Evolutionary conservation across 2,329 filamentous ascomycete genomes (phyloP).

Genomic region (Neopestalotiopsis sp.): DNA sequence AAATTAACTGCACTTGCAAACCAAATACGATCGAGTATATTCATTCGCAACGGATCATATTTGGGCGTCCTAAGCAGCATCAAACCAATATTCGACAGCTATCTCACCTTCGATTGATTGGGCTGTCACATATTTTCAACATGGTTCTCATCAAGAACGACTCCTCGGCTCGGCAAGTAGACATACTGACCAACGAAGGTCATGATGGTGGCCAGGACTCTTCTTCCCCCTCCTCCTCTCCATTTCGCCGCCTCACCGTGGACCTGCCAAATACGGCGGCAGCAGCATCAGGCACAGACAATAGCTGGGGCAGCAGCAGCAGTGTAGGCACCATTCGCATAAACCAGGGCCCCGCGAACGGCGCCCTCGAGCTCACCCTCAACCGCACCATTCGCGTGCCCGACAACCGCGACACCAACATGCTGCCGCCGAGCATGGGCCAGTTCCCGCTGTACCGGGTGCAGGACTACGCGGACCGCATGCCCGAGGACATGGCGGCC

Average conservation of each 20-base stretch:
- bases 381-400: constrained; percentile 48
- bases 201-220: not conserved
- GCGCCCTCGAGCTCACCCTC: constrained; percentile 39
- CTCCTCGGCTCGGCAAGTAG: not conserved
- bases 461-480: constrained; percentile 32
- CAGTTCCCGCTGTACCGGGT: constrained; percentile 44
- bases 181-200: not conserved
- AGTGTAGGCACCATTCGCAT: not conserved
- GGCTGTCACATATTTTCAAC: not conserved
- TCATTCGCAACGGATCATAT: not conserved
- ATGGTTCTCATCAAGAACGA: not conserved
- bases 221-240: not conserved
- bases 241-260: not conserved
- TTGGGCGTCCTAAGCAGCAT: not conserved
- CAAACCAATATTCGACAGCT: not conserved
- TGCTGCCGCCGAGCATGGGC: constrained; percentile 42
- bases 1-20: too few relatives aligned
- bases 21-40: too few relatives aligned
- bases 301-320: too few relatives aligned
- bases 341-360: not conserved
- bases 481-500: constrained; percentile 39
- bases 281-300: not conserved
- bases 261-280: not conserved
- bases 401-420: constrained; percentile 37
- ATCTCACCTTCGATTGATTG: not conserved